Evolutionary conservation across 352 stramenopile species (phyloP).

Genomic region (Globisporangium okanoganense): DNA sequence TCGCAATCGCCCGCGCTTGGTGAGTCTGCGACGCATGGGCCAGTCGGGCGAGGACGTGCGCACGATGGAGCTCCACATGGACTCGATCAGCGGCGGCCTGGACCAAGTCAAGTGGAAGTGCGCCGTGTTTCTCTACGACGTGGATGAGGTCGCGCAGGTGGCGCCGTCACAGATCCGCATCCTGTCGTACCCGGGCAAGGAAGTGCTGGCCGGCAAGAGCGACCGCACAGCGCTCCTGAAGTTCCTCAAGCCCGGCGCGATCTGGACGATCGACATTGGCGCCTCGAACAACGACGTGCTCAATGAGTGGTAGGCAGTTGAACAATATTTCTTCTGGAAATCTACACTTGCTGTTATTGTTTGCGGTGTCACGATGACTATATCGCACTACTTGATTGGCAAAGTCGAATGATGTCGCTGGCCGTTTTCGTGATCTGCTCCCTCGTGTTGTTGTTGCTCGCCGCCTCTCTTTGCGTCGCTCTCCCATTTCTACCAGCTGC

Average conservation of each 20-base stretch:
- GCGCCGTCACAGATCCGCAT: constrained; percentile 82
- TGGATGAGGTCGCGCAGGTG: constrained; percentile 74
- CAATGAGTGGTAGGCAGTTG: constrained; percentile 43
- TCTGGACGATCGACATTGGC: constrained; percentile 85
- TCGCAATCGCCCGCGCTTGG: constrained; percentile 38
- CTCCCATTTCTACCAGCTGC: neutral
- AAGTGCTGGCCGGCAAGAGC: constrained; percentile 56
- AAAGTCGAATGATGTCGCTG: constrained; percentile 34
- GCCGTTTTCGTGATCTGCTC: constrained; percentile 53
- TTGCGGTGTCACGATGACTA: neutral
- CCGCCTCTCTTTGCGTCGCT: constrained; percentile 1
- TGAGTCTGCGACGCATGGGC: constrained; percentile 63
- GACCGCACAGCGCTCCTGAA: constrained; percentile 67
- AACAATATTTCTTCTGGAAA: constrained; percentile 2
- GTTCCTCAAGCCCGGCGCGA: constrained; percentile 67
- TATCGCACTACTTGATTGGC: neutral
- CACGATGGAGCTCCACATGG: constrained; percentile 77
- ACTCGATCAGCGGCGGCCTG: constrained; percentile 75
- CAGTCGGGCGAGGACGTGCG: constrained; percentile 70
- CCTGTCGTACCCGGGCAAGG: constrained; percentile 65
- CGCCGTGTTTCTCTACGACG: constrained; percentile 77
- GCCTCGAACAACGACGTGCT: constrained; percentile 58
- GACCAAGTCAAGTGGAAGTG: constrained; percentile 88
- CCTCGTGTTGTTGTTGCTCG: constrained; percentile 9
- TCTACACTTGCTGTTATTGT: neutral